Conservation (phyloP, 1,139 yeast species). For the Debaryomyces sp. region DNA sequence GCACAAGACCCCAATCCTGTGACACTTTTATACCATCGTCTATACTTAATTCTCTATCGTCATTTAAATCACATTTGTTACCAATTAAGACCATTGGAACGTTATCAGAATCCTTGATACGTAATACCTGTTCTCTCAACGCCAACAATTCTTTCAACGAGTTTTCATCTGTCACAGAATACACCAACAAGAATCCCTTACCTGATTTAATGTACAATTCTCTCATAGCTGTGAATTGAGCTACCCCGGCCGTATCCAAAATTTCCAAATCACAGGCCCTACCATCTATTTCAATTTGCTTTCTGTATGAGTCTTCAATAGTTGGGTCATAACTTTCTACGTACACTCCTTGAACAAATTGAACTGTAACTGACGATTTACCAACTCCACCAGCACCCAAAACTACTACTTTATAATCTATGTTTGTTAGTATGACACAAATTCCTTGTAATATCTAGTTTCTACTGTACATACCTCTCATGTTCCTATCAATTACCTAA, state of each 20-base stretch:
- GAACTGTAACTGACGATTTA: constrained; percentile 54
- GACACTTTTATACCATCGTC: constrained; percentile 85
- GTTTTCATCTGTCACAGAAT: constrained; percentile 85
- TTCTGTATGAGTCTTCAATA: constrained; percentile 77
- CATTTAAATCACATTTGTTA: constrained; percentile 80
- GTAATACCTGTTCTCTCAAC: constrained; percentile 81
- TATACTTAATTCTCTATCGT: constrained; percentile 72
- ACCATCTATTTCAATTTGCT: constrained; percentile 89
- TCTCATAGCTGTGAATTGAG: constrained; percentile 58
- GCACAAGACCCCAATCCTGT: constrained; percentile 83
- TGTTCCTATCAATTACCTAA: neutral
- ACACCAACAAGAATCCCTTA: constrained; percentile 83
- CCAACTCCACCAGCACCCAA: constrained; percentile 59
- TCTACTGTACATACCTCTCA: constrained; percentile 11
- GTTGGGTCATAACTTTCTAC: constrained; percentile 56
- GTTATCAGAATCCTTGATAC: constrained; percentile 78
- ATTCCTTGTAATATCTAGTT: neutral
- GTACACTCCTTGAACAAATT: constrained; percentile 54
- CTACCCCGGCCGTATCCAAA: constrained; percentile 55
- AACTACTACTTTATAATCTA: constrained; percentile 51
- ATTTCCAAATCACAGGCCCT: constrained; percentile 83
- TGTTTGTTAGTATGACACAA: constrained; percentile 10
- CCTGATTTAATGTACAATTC: constrained; percentile 84
- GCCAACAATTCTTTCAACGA: constrained; percentile 82
- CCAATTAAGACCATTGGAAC: constrained; percentile 91